Evolutionary conservation across 495 filamentous ascomycete genomes (phyloP).

Genomic region (Pseudoneurospora amorphoporcata): DNA sequence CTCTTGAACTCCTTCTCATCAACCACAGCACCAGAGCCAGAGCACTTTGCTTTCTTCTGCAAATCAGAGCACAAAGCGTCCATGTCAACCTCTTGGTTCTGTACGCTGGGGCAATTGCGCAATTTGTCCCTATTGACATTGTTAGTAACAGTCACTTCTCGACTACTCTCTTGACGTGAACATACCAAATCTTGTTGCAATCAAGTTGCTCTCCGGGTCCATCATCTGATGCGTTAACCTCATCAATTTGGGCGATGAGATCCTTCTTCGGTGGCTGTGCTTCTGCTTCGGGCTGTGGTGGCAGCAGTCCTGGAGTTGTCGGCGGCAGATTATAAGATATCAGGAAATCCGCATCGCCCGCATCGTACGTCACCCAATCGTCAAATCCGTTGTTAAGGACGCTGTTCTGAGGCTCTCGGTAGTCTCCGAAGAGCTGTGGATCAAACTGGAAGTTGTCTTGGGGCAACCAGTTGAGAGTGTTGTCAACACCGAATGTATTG

Average conservation of each 20-base stretch:
- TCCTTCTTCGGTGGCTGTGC: constrained; percentile 45
- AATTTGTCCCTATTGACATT: constrained; percentile 67
- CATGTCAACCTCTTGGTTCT: constrained; percentile 81
- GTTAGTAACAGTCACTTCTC: constrained; percentile 11
- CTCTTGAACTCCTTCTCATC: constrained; percentile 79
- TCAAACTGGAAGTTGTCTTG: constrained; percentile 87
- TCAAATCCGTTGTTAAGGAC: constrained; percentile 31
- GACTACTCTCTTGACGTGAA: constrained; percentile 8
- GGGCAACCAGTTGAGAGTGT: constrained; percentile 64
- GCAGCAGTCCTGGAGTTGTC: constrained; percentile 23
- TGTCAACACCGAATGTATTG: constrained; percentile 8
- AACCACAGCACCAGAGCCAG: constrained; percentile 84
- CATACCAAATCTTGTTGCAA: constrained; percentile 91
- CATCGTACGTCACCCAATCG: constrained; percentile 47
- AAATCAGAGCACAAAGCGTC: constrained; percentile 87
- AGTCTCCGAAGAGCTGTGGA: constrained; percentile 84
- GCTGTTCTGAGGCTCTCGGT: constrained; percentile 81
- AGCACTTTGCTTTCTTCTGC: constrained; percentile 93
- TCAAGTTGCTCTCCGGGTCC: constrained; percentile 52
- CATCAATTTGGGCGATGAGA: constrained; percentile 64
- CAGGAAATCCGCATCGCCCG: constrained; percentile 67
- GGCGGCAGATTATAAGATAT: constrained; percentile 62
- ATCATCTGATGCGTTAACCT: constrained; percentile 56
- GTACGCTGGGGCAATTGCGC: constrained; percentile 75
- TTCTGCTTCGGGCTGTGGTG: background rate